phyloP scores from a whole-genome alignment of 441 rosid species.

The Corymbia citriodora region DNA sequence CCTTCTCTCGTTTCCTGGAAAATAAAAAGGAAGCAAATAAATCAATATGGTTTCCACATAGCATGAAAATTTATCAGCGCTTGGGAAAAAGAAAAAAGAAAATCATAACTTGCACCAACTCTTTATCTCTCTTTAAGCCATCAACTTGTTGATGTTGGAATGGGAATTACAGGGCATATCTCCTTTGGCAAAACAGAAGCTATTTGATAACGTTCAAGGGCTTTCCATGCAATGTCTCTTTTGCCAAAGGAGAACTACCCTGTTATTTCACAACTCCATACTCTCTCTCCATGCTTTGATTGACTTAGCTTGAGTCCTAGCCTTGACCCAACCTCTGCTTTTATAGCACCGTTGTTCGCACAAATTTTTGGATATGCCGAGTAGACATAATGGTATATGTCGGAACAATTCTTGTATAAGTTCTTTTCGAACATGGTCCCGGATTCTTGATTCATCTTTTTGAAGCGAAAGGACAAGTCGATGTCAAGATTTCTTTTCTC shows the following conservation, averaged over 20 bases:
- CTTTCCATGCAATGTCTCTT: not conserved
- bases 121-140: not conserved
- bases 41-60: not conserved
- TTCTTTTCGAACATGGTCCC: not conserved
- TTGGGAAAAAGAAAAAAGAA: not conserved
- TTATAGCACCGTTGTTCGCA: not conserved
- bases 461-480: not conserved
- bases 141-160: not conserved
- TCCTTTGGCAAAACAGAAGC: slow-evolving; percentile 20
- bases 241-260: too few relatives aligned
- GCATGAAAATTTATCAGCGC: not conserved
- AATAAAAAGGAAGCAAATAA: not conserved
- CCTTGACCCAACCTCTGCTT: not conserved
- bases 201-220: not conserved
- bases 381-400: not conserved
- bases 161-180: slow-evolving; percentile 25
- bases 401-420: not conserved
- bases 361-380: not conserved
- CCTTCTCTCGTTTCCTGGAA: not conserved
- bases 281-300: not conserved
- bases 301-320: not conserved
- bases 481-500: not conserved
- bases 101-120: not conserved
- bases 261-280: not conserved
- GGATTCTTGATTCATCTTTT: not conserved